Evolutionary conservation across 108 stramenopile species (phyloP).

Genomic region (Skeletonema costatum): DNA sequence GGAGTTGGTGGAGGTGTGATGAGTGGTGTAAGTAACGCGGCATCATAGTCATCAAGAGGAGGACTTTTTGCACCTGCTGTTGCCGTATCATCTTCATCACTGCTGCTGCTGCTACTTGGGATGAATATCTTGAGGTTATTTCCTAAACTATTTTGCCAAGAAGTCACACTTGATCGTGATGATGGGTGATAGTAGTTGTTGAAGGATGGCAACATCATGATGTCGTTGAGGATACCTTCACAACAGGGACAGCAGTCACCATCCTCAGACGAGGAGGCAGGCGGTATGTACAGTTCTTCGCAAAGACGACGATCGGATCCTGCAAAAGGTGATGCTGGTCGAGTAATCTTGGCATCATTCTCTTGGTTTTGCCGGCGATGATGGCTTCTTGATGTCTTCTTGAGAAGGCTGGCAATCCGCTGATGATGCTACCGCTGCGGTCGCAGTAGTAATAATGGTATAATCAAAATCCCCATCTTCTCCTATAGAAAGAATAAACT

Average conservation of each 20-base stretch:
- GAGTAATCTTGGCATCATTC: background rate
- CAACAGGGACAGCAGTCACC: background rate
- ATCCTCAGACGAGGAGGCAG: background rate
- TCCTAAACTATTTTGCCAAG: background rate
- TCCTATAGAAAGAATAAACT: constrained; percentile 24
- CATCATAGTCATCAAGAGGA: background rate
- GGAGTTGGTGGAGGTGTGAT: constrained; percentile 44
- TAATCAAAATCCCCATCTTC: constrained; percentile 31
- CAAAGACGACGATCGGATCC: constrained; percentile 2
- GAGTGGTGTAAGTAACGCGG: constrained; percentile 12
- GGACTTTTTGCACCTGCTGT: background rate
- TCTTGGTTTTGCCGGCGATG: background rate
- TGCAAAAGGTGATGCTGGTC: constrained; percentile 18
- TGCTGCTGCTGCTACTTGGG: background rate
- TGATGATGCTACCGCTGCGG: background rate
- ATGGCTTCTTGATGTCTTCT: constrained; percentile 4
- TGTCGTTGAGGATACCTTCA: background rate
- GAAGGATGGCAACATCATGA: background rate
- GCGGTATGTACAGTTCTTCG: constrained; percentile 10
- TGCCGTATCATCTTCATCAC: constrained; percentile 1
- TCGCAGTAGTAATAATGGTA: constrained; percentile 6
- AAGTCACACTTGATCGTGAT: background rate
- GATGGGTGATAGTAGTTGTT: background rate
- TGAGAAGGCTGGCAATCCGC: background rate
- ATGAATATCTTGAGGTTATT: constrained; percentile 31